Evolutionary conservation across 345 rosid genomes (phyloP), one percentile per base, ranked within the genome.

Genomic region (Clausena lansium): DNA sequence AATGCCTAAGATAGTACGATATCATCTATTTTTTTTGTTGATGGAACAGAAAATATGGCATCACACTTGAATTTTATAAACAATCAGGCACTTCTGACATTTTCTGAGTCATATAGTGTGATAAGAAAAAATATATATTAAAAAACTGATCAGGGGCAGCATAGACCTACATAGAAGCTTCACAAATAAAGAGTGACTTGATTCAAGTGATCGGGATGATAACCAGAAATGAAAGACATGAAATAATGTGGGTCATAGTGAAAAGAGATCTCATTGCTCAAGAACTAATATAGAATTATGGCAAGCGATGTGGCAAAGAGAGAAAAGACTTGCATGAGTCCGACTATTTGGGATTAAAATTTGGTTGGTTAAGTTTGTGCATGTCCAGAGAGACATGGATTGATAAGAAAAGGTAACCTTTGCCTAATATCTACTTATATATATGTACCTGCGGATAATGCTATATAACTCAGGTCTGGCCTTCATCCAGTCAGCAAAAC

Each of bases 401-500:
- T 52, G 59, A 50, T n/a, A 33, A 65, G 55, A n/a, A 13, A 74
- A 59, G 62, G 35, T 62, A 33, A 75, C 55, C 27, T 52, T 50
- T 65, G 22, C 45, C 36, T 17, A 30, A 28, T 17, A 55, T 52
- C 24, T 6, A 64, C 70, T 74, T 13, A 30, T 52, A 75, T 22
- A 59, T 73, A 41, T 76, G 81, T 88, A 95, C 99, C 99, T 92
- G 74, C 96, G 94, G 78, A 95, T 88, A 79, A 95, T 95, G 87
- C 97, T 93, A 73, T 93, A 95, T 64, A 95, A 87, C 83, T 95
- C 99, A 55, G 99, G 99, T 83, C 99, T 90, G 71, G 99, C 98
- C 85, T 86, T 89, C 99, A 95, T 95, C 99, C 99, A 95, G 83
- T 93, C 99, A 86, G 96, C 81, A 86, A 93, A 95, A 87, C 93